Base-by-base conservation (phyloP, 352 stramenopile species). In the Globisporangium nunn region DNA sequence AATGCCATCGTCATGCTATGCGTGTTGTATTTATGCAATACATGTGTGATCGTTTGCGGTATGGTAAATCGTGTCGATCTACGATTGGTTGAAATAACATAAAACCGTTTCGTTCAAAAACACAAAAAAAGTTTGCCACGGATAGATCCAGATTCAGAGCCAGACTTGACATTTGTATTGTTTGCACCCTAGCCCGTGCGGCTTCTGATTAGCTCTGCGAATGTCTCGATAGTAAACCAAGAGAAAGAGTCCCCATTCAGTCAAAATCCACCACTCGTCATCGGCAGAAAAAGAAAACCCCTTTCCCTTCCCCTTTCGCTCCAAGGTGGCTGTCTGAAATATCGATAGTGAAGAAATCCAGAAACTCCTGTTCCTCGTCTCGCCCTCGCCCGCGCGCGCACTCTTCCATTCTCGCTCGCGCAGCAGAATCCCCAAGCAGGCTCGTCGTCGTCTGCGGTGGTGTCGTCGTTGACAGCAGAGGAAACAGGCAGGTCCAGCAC, bases 341-440 rank as follows among this genome's bases (percentile, higher is more conserved):
- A n/a, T n/a, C n/a, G n/a, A 11, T 48, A 48, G 43, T 48, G 43
- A 48, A 48, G 43, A 48, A 48, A 48, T 4, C 17, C 17, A 48
- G 23, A 23, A 47, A 47, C 41, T 4, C 5, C n/a, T 14, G 10
- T n/a, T 30, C 23, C 18, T n/a, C n/a, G n/a, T n/a, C n/a, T n/a
- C n/a, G 15, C 15, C 18, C 44, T 23, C 44, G n/a, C n/a, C n/a
- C n/a, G n/a, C n/a, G n/a, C n/a, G n/a, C n/a, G n/a, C n/a, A 49
- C 44, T 49, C 44, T 49, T 49, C 44, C n/a, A 49, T 49, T 49
- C 44, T n/a, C 52, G 52, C 17, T 29, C 33, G 17, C 18, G 33
- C 23, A 30, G 23, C 33, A 44, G 17, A 48, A 18, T 30, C 43
- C 17, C n/a, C 12, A 5, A 47, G 2, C 41, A 47, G 15, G 10